Evolutionary conservation across 441 rosid species (phyloP).

Genomic region (Erodium moschatum): DNA sequence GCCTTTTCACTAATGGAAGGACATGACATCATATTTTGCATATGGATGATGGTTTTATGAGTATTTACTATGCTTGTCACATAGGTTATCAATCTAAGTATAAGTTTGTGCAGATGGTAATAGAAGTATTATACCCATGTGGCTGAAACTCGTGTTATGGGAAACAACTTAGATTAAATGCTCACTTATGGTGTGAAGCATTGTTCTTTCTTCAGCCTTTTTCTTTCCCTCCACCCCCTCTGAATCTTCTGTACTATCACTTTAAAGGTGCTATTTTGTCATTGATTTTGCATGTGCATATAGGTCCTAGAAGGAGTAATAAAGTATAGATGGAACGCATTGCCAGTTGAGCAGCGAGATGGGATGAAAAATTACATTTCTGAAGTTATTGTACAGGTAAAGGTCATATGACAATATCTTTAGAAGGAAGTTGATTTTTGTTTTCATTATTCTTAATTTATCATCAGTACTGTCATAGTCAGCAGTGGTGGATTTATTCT

Average conservation of each 20-base stretch:
- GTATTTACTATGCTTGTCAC: no score
- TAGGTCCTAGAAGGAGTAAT: constrained; percentile 99
- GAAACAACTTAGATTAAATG: neutral
- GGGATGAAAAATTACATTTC: constrained; percentile 99
- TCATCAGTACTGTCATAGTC: neutral
- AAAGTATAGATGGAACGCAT: constrained; percentile 97
- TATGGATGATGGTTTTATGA: no score
- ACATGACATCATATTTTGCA: no score
- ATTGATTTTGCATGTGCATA: constrained; percentile 12
- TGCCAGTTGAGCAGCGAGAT: constrained; percentile 95
- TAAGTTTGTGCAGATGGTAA: no score
- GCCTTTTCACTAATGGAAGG: no score
- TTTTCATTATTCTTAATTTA: neutral
- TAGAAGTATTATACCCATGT: no score
- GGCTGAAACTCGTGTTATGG: no score
- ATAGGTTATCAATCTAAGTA: no score
- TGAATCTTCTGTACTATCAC: neutral
- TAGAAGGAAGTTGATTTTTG: neutral
- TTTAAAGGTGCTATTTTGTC: neutral
- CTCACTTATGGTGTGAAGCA: neutral
- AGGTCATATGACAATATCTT: neutral
- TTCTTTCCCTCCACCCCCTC: neutral
- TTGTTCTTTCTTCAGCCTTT: neutral
- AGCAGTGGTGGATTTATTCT: neutral
- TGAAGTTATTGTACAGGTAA: constrained; percentile 97